Percentiles rank a stretch among this genome's conserved stretches.
Conservation (phyloP, 495 filamentous ascomycete genomes). For the Echria macrotheca region DNA sequence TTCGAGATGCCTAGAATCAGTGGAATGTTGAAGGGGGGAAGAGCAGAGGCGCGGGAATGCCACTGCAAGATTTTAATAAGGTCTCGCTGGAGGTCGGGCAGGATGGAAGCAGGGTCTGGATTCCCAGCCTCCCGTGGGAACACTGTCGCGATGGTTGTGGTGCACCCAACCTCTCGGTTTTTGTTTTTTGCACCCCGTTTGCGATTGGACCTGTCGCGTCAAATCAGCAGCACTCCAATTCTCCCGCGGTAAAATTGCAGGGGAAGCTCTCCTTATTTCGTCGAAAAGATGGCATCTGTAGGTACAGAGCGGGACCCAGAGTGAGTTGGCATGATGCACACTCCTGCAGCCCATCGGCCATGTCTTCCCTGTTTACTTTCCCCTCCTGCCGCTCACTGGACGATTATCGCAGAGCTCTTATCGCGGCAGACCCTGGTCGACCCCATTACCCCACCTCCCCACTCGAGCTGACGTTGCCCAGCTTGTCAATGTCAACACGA, state of each 20-base stretch:
- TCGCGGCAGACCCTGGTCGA: background rate
- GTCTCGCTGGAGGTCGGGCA: constrained; percentile 19
- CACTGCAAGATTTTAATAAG: constrained; percentile 5
- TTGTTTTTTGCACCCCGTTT: constrained; percentile 6
- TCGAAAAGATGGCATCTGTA: too few relatives aligned
- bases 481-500: background rate
- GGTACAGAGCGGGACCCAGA: background rate
- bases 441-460: background rate
- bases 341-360: constrained; percentile 6
- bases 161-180: constrained; percentile 30
- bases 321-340: constrained; percentile 9
- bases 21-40: constrained; percentile 3
- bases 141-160: background rate
- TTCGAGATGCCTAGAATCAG: background rate
- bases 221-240: constrained; percentile 12
- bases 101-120: constrained; percentile 17
- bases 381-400: constrained; percentile 22
- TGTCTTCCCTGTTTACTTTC: constrained; percentile 19
- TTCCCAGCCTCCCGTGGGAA: constrained; percentile 26
- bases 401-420: constrained; percentile 20
- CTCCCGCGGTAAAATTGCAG: background rate
- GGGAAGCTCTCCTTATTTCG: constrained; percentile 10
- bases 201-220: constrained; percentile 7
- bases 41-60: constrained; percentile 12
- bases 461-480: background rate